phyloP scores from a whole-genome alignment of 2,329 filamentous ascomycete genomes.

The Colletotrichum limetticola region DNA sequence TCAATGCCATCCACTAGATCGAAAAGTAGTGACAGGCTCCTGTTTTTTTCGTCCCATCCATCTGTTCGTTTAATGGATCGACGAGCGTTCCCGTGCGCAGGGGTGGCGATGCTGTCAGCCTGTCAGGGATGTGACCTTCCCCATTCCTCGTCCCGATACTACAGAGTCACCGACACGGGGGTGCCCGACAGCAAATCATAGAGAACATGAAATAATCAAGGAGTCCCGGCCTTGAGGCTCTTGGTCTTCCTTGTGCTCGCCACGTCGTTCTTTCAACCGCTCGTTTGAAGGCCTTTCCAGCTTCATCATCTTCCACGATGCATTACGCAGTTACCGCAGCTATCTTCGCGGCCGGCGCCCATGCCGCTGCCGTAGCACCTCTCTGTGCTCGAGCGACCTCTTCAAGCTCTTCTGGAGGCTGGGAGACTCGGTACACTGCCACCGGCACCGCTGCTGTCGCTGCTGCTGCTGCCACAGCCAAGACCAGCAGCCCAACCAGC shows the following conservation, averaged over 20 bases:
- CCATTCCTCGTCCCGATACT: background rate
- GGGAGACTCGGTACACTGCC: conserved; percentile 59
- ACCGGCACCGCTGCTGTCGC: conserved; percentile 62
- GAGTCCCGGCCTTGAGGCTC: background rate
- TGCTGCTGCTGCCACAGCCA: conserved; percentile 68
- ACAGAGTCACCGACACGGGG: background rate
- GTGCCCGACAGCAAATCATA: background rate
- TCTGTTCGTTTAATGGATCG: background rate
- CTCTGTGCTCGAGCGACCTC: conserved; percentile 3
- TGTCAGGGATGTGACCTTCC: background rate
- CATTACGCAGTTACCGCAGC: conserved; percentile 27
- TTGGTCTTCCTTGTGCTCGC: background rate
- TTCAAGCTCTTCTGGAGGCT: conserved; percentile 36
- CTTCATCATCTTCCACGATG: conserved; percentile 3
- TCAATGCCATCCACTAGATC: background rate
- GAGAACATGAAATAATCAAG: background rate
- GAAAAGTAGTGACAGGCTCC: background rate
- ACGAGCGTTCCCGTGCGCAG: background rate
- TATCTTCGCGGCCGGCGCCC: conserved; percentile 42
- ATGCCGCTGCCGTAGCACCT: conserved; percentile 35
- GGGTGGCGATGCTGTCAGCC: background rate
- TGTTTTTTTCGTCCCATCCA: background rate
- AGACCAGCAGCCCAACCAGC: conserved; percentile 69
- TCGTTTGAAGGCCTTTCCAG: background rate
- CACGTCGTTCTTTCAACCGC: background rate